phyloP scores from a whole-genome alignment of 257 asterid genomes.

The Craterostigma plantagineum region DNA sequence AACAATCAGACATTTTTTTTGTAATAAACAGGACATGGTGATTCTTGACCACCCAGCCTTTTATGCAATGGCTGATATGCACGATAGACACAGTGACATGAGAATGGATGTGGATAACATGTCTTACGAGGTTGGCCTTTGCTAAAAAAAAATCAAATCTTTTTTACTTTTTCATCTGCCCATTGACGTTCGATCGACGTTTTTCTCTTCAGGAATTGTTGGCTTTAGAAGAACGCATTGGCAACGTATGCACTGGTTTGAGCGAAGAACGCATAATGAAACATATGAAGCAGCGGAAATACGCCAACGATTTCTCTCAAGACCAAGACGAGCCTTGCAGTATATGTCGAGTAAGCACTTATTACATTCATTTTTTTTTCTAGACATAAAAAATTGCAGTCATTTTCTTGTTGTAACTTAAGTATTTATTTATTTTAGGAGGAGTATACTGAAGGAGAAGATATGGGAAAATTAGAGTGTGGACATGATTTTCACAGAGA shows the following conservation, averaged over 20 bases:
- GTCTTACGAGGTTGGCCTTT: constrained; percentile 35
- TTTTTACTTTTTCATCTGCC: too few species aligned
- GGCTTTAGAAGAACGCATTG: constrained; percentile 58
- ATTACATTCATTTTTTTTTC: background rate
- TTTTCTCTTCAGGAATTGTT: constrained; percentile 29
- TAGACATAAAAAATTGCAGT: too few species aligned
- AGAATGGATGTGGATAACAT: constrained; percentile 32
- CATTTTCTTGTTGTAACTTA: background rate
- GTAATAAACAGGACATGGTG: constrained; percentile 19
- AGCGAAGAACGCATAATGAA: constrained; percentile 27
- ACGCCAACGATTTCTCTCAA: constrained; percentile 3
- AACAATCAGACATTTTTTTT: background rate
- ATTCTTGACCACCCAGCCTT: constrained; percentile 20
- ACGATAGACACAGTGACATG: constrained; percentile 29
- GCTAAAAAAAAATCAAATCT: too few species aligned
- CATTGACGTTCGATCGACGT: too few species aligned
- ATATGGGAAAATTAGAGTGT: constrained; percentile 38
- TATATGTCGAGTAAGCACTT: constrained; percentile 37
- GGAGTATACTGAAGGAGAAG: constrained; percentile 34
- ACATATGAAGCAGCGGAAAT: constrained; percentile 25
- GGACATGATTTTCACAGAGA: constrained; percentile 39
- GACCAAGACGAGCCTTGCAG: constrained; percentile 38
- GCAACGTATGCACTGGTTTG: constrained; percentile 59
- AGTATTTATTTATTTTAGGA: constrained; percentile 18
- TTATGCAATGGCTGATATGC: constrained; percentile 22